These are phyloP conservation scores for Teunomyces panamensis DNA, from an alignment of 805 yeast species.

Conservation along the genomic window DNA sequence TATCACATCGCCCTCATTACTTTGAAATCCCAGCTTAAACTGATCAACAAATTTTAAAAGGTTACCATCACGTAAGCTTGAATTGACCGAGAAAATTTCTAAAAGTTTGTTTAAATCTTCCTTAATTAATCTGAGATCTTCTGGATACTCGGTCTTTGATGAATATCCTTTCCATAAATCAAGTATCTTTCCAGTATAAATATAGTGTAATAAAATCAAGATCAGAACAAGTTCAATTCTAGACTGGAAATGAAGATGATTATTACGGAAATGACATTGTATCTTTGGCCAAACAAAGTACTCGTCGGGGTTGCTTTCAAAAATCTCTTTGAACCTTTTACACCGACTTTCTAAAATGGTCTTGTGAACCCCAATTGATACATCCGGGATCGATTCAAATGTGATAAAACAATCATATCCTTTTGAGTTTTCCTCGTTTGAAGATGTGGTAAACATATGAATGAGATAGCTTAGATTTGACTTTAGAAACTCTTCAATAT, in stretches of 20 bases:
- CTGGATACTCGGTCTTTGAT: constrained; percentile 9
- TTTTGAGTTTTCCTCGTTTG: constrained; percentile 13
- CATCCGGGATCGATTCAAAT: constrained; percentile 18
- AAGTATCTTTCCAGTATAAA: constrained; percentile 47
- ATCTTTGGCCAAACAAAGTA: constrained; percentile 13
- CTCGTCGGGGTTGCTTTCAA: constrained; percentile 14
- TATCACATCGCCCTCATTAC: constrained; percentile 35
- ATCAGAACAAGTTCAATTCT: constrained; percentile 35
- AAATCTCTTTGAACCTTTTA: constrained; percentile 19
- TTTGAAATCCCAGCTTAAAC: constrained; percentile 3
- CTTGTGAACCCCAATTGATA: constrained; percentile 35
- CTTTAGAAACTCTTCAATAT: neutral
- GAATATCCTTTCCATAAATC: constrained; percentile 47
- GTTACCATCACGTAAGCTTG: neutral
- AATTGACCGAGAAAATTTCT: neutral
- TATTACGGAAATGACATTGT: neutral
- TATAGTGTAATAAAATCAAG: constrained; percentile 38
- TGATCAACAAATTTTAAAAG: neutral
- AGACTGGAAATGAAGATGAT: constrained; percentile 14
- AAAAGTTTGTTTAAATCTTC: neutral
- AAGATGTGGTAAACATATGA: neutral
- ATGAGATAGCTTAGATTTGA: neutral
- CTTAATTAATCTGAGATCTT: neutral
- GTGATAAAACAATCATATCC: constrained; percentile 35
- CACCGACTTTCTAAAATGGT: constrained; percentile 32